A percentile compares a stretch with the other conserved stretches of the same genome.
Evolutionary conservation across 176 grass and related monocot species (phyloP).

Genomic region (Metroxylon sagu): DNA sequence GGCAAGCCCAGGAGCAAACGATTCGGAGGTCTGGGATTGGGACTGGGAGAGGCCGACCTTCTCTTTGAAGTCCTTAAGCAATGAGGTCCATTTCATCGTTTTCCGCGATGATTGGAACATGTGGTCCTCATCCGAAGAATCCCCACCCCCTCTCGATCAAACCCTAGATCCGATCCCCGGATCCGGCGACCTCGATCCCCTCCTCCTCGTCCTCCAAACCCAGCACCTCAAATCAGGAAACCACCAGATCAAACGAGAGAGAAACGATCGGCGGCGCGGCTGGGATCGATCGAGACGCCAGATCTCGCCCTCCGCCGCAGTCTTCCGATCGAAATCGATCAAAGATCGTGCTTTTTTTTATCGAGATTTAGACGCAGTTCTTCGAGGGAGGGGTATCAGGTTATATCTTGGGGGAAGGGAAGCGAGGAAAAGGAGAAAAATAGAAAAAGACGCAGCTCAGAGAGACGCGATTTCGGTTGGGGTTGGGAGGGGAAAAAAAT

Average conservation of each 20-base stretch:
- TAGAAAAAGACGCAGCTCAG: too few relatives aligned
- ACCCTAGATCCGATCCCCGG: constrained; percentile 62
- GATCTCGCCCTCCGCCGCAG: not conserved
- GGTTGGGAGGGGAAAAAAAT: not conserved
- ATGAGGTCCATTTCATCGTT: constrained; percentile 98
- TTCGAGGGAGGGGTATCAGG: not conserved
- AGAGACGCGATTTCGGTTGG: constrained; percentile 1
- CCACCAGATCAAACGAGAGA: not conserved
- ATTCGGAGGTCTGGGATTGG: constrained; percentile 19
- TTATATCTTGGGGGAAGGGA: not conserved
- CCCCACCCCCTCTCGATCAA: constrained; percentile 8
- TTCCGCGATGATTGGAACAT: constrained; percentile 34
- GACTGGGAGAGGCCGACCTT: constrained; percentile 78
- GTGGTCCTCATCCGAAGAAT: constrained; percentile 64
- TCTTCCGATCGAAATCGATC: not conserved
- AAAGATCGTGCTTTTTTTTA: not conserved
- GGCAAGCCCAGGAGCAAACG: constrained; percentile 15
- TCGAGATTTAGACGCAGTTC: not conserved
- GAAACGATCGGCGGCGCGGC: not conserved
- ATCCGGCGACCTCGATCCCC: constrained; percentile 19
- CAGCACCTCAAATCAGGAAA: not conserved
- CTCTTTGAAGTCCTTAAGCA: constrained; percentile 71
- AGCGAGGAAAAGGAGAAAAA: not conserved
- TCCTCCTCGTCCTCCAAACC: not conserved
- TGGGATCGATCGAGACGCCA: constrained; percentile 1